A percentile compares a stretch with the other conserved stretches of the same genome.
Conservation (phyloP, 345 rosid species). For the Garcia nutans region DNA sequence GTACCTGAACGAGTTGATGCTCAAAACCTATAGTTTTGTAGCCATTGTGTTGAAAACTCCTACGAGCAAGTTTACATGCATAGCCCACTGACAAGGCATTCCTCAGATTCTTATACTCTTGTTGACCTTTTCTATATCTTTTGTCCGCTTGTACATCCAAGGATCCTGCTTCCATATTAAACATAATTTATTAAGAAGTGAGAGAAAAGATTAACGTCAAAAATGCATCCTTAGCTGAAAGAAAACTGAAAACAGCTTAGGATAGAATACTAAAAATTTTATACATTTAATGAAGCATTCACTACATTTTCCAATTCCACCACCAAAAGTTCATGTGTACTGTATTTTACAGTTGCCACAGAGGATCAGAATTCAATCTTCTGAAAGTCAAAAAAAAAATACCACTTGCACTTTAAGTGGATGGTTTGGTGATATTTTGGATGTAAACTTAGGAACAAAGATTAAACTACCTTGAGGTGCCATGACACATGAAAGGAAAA, state of each 20-base stretch:
- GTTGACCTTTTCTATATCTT: constrained; percentile 45
- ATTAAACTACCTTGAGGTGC: background rate
- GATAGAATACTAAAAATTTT: background rate
- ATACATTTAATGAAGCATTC: background rate
- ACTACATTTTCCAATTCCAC: background rate
- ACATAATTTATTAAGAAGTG: background rate
- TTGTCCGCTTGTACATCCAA: constrained; percentile 55
- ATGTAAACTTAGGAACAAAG: background rate
- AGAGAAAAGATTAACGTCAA: background rate
- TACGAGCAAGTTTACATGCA: constrained; percentile 83
- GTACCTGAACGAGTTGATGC: constrained; percentile 86
- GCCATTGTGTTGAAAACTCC: constrained; percentile 90
- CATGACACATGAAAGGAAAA: background rate
- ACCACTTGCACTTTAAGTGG: background rate
- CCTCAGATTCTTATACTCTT: constrained; percentile 68
- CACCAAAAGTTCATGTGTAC: background rate
- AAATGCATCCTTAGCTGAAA: background rate
- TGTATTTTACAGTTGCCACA: background rate
- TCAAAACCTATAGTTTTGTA: constrained; percentile 71
- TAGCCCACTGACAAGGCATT: constrained; percentile 83
- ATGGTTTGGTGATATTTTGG: background rate
- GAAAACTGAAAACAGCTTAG: background rate
- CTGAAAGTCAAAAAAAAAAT: background rate
- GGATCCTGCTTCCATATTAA: constrained; percentile 48
- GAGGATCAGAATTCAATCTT: background rate